Base-by-base conservation (phyloP, 2,329 filamentous ascomycete species). In the Chrysoporthe cubensis region DNA sequence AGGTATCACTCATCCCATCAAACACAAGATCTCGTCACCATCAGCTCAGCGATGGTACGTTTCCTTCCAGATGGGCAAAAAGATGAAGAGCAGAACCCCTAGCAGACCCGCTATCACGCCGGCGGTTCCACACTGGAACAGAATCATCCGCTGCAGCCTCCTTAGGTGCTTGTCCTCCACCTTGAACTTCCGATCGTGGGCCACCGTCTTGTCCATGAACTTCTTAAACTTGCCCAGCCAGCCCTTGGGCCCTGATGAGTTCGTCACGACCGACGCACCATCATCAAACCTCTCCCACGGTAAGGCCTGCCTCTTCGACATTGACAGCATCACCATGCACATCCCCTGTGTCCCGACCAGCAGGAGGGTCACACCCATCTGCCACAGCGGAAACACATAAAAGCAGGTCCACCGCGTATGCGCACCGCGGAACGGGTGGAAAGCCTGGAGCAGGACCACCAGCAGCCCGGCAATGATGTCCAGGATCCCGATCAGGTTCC, bases 271-370 rank as follows among this genome's bases (percentile, higher is more conserved):
- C 1, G 72, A 72, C 13, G 72, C 70, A 18, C 72, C 74, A 54
- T 84, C 81, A 61, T 83, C 81, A 67, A 82, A 81, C 18, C 80
- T 75, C 72, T 84, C 82, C 82, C 82, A 84, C 0, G 82, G 82
- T 50, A 84, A 73, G 3, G 79, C 76, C 72, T 83, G 82, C 46
- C 82, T 76, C 46, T 81, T 76, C 9, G 79, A 80, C 70, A 84
- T 82, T 32, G 84, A 77, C 65, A 84, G 72, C 57, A 84, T 72
- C 68, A 84, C 83, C 74, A 84, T 84, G 71, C 82, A 84, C 65
- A 78, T 80, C 2, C 82, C 82, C 48, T 82, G 74, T 18, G 83
- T 68, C n/a, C 82, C 82, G 0, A 79, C 79, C 26, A 84, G 72
- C 34, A 83, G 75, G 3, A 84, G 73, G 4, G 77, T 80, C 66